Percentiles rank a stretch among this genome's conserved stretches.
These are phyloP conservation scores for Brasenia schreberi DNA, from an alignment of 164 flowering plant genomes.

Conservation along the genomic window DNA sequence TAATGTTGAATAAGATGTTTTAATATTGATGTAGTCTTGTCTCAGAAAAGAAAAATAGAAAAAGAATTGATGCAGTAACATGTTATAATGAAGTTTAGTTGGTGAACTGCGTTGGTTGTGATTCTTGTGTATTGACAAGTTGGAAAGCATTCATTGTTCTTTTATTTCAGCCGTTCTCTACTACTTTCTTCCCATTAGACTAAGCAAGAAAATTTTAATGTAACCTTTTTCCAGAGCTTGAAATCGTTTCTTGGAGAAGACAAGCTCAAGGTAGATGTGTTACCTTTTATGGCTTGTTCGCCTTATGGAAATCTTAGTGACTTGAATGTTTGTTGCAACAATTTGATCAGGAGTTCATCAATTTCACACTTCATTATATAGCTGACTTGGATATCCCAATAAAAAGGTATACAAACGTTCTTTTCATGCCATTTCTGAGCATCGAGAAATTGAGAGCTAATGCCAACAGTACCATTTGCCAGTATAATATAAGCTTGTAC, in stretches of 20 bases:
- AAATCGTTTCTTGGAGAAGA: constrained; percentile 82
- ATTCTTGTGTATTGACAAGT: no score
- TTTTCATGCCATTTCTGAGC: not conserved
- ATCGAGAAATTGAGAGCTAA: not conserved
- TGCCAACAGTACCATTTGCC: no score
- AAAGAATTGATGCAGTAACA: no score
- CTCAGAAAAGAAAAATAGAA: no score
- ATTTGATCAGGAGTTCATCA: constrained; percentile 74
- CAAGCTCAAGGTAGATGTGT: constrained; percentile 57
- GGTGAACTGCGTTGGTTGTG: no score
- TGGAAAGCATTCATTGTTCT: no score
- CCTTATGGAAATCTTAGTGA: not conserved
- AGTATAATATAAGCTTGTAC: no score
- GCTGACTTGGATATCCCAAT: constrained; percentile 99
- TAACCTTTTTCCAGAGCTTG: constrained; percentile 49
- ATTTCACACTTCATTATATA: constrained; percentile 87
- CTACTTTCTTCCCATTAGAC: not conserved
- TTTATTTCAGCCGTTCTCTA: not conserved
- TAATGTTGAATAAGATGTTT: no score
- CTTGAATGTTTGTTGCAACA: not conserved
- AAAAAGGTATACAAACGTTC: constrained; percentile 50
- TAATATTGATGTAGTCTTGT: no score
- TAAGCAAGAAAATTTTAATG: not conserved
- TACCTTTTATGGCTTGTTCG: not conserved
- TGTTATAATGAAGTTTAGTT: no score